Conservation (phyloP, 306 rosid genomes). For the Canavalia ensiformis region DNA sequence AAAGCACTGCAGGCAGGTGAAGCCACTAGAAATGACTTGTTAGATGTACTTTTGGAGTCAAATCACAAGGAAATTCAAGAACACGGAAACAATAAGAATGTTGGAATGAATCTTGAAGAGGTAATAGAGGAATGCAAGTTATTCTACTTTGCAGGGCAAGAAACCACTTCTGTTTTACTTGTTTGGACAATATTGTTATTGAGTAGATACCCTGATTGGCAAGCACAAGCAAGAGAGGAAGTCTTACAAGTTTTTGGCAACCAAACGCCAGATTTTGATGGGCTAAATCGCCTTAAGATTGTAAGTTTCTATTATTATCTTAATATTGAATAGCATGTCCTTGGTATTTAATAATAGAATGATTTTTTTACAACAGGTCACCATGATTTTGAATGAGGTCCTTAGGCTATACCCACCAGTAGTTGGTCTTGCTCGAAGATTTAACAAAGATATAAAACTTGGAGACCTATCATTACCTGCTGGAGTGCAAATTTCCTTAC, state of each 20-base stretch:
- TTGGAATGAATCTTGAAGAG: slow-evolving; percentile 64
- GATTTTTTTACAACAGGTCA: slow-evolving; percentile 48
- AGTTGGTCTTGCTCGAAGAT: background rate
- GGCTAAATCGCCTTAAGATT: slow-evolving; percentile 54
- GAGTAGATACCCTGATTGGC: slow-evolving; percentile 59
- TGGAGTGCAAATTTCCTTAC: slow-evolving; percentile 51
- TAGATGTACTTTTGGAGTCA: slow-evolving; percentile 57
- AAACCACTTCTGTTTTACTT: slow-evolving; percentile 61
- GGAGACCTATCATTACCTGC: slow-evolving; percentile 55
- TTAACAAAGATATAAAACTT: slow-evolving; percentile 46
- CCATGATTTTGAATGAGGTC: slow-evolving; percentile 65
- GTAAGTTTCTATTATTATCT: slow-evolving; percentile 48
- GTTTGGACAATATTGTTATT: slow-evolving; percentile 66
- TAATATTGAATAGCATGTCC: background rate
- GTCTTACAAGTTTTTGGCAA: slow-evolving; percentile 50
- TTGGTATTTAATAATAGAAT: background rate
- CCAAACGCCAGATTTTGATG: slow-evolving; percentile 22
- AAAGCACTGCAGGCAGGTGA: slow-evolving; percentile 48
- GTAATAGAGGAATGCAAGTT: slow-evolving; percentile 60
- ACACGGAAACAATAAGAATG: slow-evolving; percentile 42
- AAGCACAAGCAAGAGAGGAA: slow-evolving; percentile 65
- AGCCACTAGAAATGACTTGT: slow-evolving; percentile 39
- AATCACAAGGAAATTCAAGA: slow-evolving; percentile 52
- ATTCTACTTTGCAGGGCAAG: slow-evolving; percentile 73
- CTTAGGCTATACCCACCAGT: slow-evolving; percentile 63